Evolutionary conservation across 2,329 filamentous ascomycete genomes (phyloP).

Genomic region (Colletotrichum chrysophilum): DNA sequence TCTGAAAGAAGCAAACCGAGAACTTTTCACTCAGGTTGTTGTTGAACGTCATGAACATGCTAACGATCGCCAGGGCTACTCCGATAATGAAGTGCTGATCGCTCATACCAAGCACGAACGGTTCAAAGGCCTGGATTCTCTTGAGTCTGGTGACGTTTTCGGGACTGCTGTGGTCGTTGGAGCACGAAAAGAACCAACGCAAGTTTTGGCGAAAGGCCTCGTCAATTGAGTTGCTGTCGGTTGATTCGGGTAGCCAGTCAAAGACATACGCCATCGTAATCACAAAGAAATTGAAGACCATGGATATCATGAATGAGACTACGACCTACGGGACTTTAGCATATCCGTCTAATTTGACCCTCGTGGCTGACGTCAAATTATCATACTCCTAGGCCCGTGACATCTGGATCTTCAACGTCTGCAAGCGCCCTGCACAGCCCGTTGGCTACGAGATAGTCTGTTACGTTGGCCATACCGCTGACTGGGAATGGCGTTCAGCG

Average conservation of each 20-base stretch:
- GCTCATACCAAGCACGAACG: background rate
- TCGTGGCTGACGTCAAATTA: background rate
- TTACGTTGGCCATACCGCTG: background rate
- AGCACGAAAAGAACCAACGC: background rate
- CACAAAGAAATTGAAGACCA: background rate
- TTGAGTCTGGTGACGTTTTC: background rate
- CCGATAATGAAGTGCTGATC: background rate
- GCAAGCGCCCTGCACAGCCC: background rate
- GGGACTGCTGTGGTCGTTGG: background rate
- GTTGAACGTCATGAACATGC: background rate
- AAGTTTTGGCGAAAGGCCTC: background rate
- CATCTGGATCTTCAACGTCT: background rate
- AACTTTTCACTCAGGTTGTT: background rate
- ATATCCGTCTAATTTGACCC: too few species aligned
- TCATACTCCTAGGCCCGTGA: background rate
- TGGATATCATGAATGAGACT: background rate
- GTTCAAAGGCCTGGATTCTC: background rate
- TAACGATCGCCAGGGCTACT: background rate
- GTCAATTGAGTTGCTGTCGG: background rate
- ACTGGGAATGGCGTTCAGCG: background rate
- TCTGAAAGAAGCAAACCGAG: background rate
- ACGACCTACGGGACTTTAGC: background rate
- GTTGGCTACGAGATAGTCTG: background rate
- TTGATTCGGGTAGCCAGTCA: background rate
- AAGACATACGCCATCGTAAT: background rate